Evolutionary conservation across 805 yeast genomes (phyloP).

Genomic region (Saccharomycopsis guyanensis): DNA sequence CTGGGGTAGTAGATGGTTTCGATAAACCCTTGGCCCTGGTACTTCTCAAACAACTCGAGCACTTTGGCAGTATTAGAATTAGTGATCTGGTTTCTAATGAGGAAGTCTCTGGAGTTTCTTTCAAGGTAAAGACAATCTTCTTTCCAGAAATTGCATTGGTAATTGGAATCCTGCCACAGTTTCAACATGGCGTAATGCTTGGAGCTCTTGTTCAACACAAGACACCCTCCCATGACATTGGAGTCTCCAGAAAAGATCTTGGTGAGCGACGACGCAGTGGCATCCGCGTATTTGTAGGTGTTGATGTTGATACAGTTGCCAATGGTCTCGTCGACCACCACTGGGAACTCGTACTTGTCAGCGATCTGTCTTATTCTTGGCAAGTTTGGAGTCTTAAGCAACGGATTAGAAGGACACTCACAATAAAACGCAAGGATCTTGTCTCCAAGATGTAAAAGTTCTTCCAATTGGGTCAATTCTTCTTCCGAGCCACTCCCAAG

Average conservation of each 20-base stretch:
- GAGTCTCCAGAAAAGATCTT: slow-evolving; percentile 93
- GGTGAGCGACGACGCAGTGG: slow-evolving; percentile 79
- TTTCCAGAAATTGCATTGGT: slow-evolving; percentile 78
- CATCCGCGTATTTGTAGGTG: slow-evolving; percentile 75
- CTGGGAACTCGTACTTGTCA: slow-evolving; percentile 60
- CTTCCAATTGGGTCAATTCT: slow-evolving; percentile 55
- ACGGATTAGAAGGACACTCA: slow-evolving; percentile 95
- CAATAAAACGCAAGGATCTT: slow-evolving; percentile 65
- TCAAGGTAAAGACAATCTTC: slow-evolving; percentile 92
- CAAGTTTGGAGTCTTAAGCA: slow-evolving; percentile 78
- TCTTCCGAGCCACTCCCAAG: slow-evolving; percentile 76
- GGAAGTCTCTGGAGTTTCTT: slow-evolving; percentile 87
- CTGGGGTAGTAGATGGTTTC: slow-evolving; percentile 68
- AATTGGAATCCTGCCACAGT: slow-evolving; percentile 41
- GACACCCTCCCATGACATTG: slow-evolving; percentile 90
- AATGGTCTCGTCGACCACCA: slow-evolving; percentile 89
- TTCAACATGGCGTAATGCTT: slow-evolving; percentile 43
- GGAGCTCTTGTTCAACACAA: slow-evolving; percentile 67
- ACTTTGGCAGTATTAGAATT: slow-evolving; percentile 50
- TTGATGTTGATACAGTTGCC: slow-evolving; percentile 85
- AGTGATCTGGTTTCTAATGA: slow-evolving; percentile 45
- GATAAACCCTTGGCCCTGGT: slow-evolving; percentile 40
- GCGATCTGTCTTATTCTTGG: slow-evolving; percentile 56
- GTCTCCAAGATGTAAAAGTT: slow-evolving; percentile 45
- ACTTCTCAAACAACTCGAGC: slow-evolving; percentile 39